Evolutionary conservation across 495 filamentous ascomycete species (phyloP), one percentile per base, ranked within the genome.

Genomic region (Aspergillus taichungensis): DNA sequence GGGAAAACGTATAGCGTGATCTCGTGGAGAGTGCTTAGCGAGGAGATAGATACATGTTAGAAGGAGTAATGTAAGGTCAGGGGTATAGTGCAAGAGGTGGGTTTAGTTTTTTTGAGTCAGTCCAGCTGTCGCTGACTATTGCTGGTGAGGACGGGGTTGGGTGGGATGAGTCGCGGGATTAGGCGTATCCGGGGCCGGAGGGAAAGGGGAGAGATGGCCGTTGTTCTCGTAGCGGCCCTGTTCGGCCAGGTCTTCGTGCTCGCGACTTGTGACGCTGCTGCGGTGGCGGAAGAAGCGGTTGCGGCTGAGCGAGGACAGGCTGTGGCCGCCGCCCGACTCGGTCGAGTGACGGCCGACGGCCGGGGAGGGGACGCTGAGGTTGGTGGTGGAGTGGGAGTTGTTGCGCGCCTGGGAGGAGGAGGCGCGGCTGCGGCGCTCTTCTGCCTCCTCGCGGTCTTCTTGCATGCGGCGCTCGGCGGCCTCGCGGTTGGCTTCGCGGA

Each of bases 381-480:
- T 61, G 6, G 37, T 40, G 18, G 24, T 40, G 2, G 35, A 37
- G 37, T 18, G 10, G 37, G 64, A 63, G 10, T 53, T 48, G 13
- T 55, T 54, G 13, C 61, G 55, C 12, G 52, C 42, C 3, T 53
- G 57, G 1, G 54, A 53, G 12, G 61, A 56, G 4, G 60, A 59
- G 2, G 49, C 47, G 9, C 52, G 56, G 42, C 59, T 67, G n/a
- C 44, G 48, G 5, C 60, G 61, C 13, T 68, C 64, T 12, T 43
- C 43, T 37, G 62, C 67, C 40, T 67, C 58, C 29, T 63, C 63
- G 30, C 73, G 68, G 18, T 65, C 68, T 50, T 74, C 69, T 28
- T 68, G 60, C 35, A 74, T 70, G 41, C 70, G 71, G 11, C 67
- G 67, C 37, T 68, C 67, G 8, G 60, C 54, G 3, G 65, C 50